Base-by-base conservation (phyloP, 2,329 filamentous ascomycete genomes). In the Fusarium devonianum region DNA sequence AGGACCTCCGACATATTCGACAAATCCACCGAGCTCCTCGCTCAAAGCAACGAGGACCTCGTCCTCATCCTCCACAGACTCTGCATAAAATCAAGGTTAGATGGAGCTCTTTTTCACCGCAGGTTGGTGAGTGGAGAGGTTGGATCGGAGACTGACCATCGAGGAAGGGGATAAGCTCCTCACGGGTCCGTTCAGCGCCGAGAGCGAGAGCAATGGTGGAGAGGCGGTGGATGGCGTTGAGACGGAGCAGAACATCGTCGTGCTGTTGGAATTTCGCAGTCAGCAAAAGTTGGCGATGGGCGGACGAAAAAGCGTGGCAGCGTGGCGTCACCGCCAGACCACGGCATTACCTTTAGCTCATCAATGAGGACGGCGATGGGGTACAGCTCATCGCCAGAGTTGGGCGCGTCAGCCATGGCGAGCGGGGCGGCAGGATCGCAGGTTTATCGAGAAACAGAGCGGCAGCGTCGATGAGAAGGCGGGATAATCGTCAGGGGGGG, bases 331-430 rank as follows among this genome's bases (percentile, higher is more conserved):
- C 56, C 60, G 62, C 69, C 75, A 68, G 56, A 60, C 28, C 16
- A 38, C 47, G 37, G 41, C 52, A 56, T 50, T 84, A 96, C 92
- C 90, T 97, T 99, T 71, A 99, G 84, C 85, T 99, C 94, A 76
- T 99, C 94, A 77, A 99, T 99, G 77, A 99, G 87, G 66, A 99
- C 94, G 71, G 95, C 94, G 81, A 99, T 99, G 74, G 94, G 94
- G 77, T 97, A 99, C 70, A 99, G 92, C 87, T 97, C 95, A 79
- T 99, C 94, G 75, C 88, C 95, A 80, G 93, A 86, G 77, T 88
- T 90, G 75, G 87, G 83, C 78, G 88, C 88, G 79, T 97, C 84
- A 77, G 84, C 91, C 93, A 97, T 97, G 75, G 75, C 82, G 83
- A 77, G 73, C 51, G 62, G 51, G 56, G 57, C 55, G 62, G 65